Evolutionary conservation across 257 asterid species (phyloP), one percentile per base, ranked within the genome.

Genomic region (Solanum megistacrolobum): DNA sequence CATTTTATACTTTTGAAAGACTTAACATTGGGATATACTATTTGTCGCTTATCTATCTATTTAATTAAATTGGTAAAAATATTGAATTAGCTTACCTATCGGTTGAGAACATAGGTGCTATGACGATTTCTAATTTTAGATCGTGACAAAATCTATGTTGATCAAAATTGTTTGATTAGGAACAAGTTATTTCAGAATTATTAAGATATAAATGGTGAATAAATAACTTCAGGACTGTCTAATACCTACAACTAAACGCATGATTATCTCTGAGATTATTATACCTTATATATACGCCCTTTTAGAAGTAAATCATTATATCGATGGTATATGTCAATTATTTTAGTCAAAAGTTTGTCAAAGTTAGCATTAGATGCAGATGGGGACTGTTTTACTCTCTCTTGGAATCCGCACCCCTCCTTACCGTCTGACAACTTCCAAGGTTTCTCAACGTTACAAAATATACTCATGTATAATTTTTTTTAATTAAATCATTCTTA

Each of bases 221-320:
- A 55, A 55, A 55, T 20, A 55, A 20, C 1, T 0, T 18, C 10
- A 18, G 2, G 0, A 52, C 1, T 20, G 0, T 55, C 4, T 20
- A 55, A 55, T 18, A 55, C 1, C n/a, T 55, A 52, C 2, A 55
- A 55, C n/a, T 1, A 55, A 20, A 55, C 0, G 2, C 65, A 55
- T 0, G 0, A 55, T 6, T 55, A 55, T 55, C 0, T 55, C 65
- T 55, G 1, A 55, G 0, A 18, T 6, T 55, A 55, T 55, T 55
- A 55, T 55, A 55, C 11, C 1, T 20, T 20, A 18, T 55, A 55
- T 55, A 4, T 48, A 46, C 2, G 3, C 8, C 8, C 58, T 48
- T 14, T 48, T 48, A 14, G 7, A 48, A 48, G 62, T 52, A 52
- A 52, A 58, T 58, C 13, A 11, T 25, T 66, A 10, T n/a, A 25